A percentile compares a stretch with the other conserved stretches of the same genome.
phyloP scores from a whole-genome alignment of 108 stramenopile species.

The Licmophora abbreviata region DNA sequence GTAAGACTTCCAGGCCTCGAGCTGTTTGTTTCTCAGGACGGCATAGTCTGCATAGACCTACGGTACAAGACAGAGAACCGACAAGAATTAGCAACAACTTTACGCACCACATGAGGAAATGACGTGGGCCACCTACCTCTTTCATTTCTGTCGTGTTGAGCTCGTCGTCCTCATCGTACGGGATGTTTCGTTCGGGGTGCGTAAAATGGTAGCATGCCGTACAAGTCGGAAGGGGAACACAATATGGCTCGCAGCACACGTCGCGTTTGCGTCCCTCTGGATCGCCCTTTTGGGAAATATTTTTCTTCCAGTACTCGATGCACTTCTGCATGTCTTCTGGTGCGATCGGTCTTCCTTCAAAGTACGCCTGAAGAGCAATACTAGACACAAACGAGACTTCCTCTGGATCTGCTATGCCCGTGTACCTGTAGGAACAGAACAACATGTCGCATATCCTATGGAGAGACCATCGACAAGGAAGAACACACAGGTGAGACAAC shows the following conservation, averaged over 20 bases:
- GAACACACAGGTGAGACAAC: neutral
- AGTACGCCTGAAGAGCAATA: slow-evolving; percentile 47
- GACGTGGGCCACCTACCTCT: slow-evolving; percentile 13
- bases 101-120: neutral
- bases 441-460: slow-evolving; percentile 22
- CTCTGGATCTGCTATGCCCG: slow-evolving; percentile 33
- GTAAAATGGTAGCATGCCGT: slow-evolving; percentile 5
- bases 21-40: slow-evolving; percentile 17
- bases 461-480: neutral
- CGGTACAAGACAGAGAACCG: neutral
- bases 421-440: slow-evolving; percentile 32
- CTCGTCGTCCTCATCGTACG: slow-evolving; percentile 28
- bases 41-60: slow-evolving; percentile 28
- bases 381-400: slow-evolving; percentile 33
- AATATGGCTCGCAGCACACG: slow-evolving; percentile 40
- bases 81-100: neutral
- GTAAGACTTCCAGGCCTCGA: slow-evolving; percentile 24
- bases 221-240: slow-evolving; percentile 17
- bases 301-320: slow-evolving; percentile 30
- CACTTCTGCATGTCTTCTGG: slow-evolving; percentile 40
- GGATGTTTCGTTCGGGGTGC: slow-evolving; percentile 20
- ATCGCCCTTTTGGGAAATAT: slow-evolving; percentile 32
- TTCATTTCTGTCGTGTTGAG: slow-evolving; percentile 17
- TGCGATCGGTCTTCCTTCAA: slow-evolving; percentile 35
- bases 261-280: slow-evolving; percentile 28